Base-by-base conservation (phyloP, 148 eudicot genomes). In the Oxyria digyna region DNA sequence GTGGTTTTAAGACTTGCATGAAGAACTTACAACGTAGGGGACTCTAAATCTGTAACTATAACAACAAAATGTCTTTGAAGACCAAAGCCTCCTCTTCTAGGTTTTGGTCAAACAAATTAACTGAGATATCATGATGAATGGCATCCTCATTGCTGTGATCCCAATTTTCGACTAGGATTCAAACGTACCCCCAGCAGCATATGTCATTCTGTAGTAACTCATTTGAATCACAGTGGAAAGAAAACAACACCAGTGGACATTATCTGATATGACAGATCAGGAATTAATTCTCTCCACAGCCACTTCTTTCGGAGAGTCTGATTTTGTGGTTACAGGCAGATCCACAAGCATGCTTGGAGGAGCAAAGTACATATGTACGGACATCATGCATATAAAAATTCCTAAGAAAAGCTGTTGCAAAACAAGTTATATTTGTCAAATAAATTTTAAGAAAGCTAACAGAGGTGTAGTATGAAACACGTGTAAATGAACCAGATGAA, bases 371-470 rank as follows among this genome's bases (percentile, higher is more conserved):
- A 90, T 82, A 68, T 94, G 97, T 35, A 94, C 74, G 8, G 98
- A 94, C 97, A 90, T 94, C 85, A 94, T 90, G 82, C 98, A 90
- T 73, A 94, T 76, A 3, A 94, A 76, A 50, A 94, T 94, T n/a
- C 97, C 97, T 80, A 94, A 73, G 81, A 93, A 86, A 71, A 93
- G 98, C 98, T 93, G 95, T 89, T 74, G 33, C 17, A 67, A 4
- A 17, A 69, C 42, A 66, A 49, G 17, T 0, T 43, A 67, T 37
- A 31, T 63, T n/a, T 64, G 9, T 32, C n/a, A 18, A 17, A 18
- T 2, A 33, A 21, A 18, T 54, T 35, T 57, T 29, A 33, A 40
- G 27, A 63, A 45, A 62, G 8, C 4, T 10, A 18, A 1, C 35
- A 7, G 18, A 6, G 18, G 49, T 45, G 3, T 45, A 45, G 49